phyloP scores from a whole-genome alignment of 2,329 filamentous ascomycete species.

The Pseudogymnoascus sp. region DNA sequence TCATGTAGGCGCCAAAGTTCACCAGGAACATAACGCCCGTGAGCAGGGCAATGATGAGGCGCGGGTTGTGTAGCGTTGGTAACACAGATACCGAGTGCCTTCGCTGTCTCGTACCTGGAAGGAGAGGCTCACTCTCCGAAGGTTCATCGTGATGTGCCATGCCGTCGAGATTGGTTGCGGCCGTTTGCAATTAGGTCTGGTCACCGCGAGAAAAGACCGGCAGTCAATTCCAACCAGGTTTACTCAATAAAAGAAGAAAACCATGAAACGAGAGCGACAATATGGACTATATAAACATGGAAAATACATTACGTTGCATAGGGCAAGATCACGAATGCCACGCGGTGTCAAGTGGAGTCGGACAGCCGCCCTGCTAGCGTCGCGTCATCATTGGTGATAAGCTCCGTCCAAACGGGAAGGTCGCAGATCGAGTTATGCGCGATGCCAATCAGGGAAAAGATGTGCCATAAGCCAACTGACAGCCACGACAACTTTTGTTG shows the following conservation, averaged over 20 bases:
- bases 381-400: background rate
- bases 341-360: background rate
- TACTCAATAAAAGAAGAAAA: background rate
- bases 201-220: background rate
- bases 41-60: conserved; percentile 24
- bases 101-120: background rate
- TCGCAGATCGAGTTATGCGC: background rate
- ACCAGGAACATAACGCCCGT: conserved; percentile 26
- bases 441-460: background rate
- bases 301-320: background rate
- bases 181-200: background rate
- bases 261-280: background rate
- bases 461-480: background rate
- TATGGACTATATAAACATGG: background rate
- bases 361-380: background rate
- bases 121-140: background rate
- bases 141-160: background rate
- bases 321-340: background rate
- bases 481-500: background rate
- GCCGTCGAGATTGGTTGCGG: background rate
- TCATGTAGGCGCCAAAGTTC: conserved; percentile 25
- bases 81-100: background rate
- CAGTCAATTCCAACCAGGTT: background rate
- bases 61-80: background rate
- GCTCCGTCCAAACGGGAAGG: background rate